phyloP scores from a whole-genome alignment of 306 rosid genomes.

The Ochetophila trinervis region DNA sequence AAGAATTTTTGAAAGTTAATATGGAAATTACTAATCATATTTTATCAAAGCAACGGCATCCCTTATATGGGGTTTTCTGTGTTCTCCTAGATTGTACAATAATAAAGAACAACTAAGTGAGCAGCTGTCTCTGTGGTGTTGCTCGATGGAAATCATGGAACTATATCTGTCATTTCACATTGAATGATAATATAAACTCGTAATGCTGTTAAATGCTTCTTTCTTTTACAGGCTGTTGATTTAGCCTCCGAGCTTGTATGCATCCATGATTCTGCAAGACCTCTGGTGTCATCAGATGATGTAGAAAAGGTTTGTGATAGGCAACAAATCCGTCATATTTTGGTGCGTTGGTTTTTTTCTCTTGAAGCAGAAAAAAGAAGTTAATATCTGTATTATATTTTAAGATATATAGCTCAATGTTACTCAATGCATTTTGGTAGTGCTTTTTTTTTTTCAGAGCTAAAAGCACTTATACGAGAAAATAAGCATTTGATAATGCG shows the following conservation, averaged over 20 bases:
- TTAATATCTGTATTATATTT: not conserved
- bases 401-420: not conserved
- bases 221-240: constrained; percentile 66
- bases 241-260: constrained; percentile 78
- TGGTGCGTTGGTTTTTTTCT: constrained; percentile 22
- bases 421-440: no score
- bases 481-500: no score
- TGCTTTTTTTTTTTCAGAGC: no score
- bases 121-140: not conserved
- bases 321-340: constrained; percentile 12
- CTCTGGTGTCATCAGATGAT: constrained; percentile 58
- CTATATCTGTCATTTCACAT: not conserved
- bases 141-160: not conserved
- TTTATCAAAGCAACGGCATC: not conserved
- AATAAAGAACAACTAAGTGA: not conserved
- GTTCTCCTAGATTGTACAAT: not conserved
- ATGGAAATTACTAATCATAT: not conserved
- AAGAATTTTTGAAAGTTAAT: not conserved
- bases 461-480: no score
- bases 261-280: constrained; percentile 96
- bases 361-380: constrained; percentile 4
- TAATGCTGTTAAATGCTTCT: constrained; percentile 16
- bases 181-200: constrained; percentile 5
- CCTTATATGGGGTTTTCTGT: not conserved
- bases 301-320: constrained; percentile 55